Evolutionary conservation across 306 rosid species (phyloP).

Genomic region (Abrus pulchellus): DNA sequence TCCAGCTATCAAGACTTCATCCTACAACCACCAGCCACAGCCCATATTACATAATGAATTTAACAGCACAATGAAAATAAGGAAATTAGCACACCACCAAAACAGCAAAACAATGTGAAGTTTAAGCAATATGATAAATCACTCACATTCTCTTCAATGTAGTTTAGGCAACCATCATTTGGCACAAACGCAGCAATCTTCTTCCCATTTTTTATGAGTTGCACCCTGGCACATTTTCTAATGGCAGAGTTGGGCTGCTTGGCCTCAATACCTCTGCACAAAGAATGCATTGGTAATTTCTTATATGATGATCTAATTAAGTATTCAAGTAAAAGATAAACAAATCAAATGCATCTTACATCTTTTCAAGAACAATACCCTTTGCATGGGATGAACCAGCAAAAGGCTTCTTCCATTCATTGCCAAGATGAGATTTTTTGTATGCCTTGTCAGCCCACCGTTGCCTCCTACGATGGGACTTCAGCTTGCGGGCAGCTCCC

Average conservation of each 20-base stretch:
- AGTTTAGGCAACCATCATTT: constrained; percentile 82
- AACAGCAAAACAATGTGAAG: background rate
- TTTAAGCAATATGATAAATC: background rate
- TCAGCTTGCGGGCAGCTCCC: constrained; percentile 84
- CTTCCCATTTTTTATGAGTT: constrained; percentile 81
- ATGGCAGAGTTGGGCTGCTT: constrained; percentile 93
- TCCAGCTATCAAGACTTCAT: constrained; percentile 86
- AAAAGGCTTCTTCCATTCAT: constrained; percentile 90
- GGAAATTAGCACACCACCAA: background rate
- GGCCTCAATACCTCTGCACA: constrained; percentile 82
- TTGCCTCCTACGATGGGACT: constrained; percentile 71
- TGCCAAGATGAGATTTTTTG: constrained; percentile 78
- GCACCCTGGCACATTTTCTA: constrained; percentile 86
- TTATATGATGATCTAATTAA: background rate
- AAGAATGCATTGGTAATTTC: background rate
- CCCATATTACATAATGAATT: background rate
- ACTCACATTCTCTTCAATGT: constrained; percentile 79
- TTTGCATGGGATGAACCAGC: constrained; percentile 92
- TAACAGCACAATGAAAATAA: background rate
- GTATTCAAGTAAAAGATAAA: no score
- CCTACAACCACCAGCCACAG: constrained; percentile 57
- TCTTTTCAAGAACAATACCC: constrained; percentile 87
- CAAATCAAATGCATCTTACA: constrained; percentile 49
- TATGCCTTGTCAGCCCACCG: constrained; percentile 83
- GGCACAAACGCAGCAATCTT: constrained; percentile 91